Conservation (phyloP, 768 basidiomycete species). For the Xerocomus brunneocitrinus region DNA sequence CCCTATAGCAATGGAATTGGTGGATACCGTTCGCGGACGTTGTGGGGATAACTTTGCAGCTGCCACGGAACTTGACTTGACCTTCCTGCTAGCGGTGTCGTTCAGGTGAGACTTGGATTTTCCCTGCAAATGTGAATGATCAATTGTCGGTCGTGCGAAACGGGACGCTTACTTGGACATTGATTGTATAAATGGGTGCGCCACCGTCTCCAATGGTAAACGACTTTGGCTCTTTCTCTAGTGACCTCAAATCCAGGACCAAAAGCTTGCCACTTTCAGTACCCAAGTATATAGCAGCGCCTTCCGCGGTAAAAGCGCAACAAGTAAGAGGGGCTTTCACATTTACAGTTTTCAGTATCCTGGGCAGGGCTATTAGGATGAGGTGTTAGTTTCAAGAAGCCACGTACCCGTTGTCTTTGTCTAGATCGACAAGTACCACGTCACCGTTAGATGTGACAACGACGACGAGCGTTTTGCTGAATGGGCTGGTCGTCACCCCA, state of each 20-base stretch:
- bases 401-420: slow-evolving; percentile 68
- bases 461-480: slow-evolving; percentile 69
- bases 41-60: slow-evolving; percentile 9
- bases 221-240: slow-evolving; percentile 60
- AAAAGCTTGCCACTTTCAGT: slow-evolving; percentile 62
- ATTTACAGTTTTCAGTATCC: slow-evolving; percentile 55
- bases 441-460: slow-evolving; percentile 50
- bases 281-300: slow-evolving; percentile 61
- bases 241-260: slow-evolving; percentile 56
- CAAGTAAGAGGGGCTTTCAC: slow-evolving; percentile 53
- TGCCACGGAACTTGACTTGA: slow-evolving; percentile 7
- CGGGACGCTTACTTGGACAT: slow-evolving; percentile 48
- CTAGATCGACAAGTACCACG: slow-evolving; percentile 61
- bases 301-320: slow-evolving; percentile 65
- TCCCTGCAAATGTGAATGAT: slow-evolving; percentile 5
- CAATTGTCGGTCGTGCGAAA: neutral
- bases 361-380: slow-evolving; percentile 23
- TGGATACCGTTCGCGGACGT: slow-evolving; percentile 9
- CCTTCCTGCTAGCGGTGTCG: slow-evolving; percentile 4
- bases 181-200: slow-evolving; percentile 47
- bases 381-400: neutral
- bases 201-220: slow-evolving; percentile 47
- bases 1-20: neutral
- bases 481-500: slow-evolving; percentile 62
- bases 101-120: slow-evolving; percentile 14